These are phyloP conservation scores for Dendrocalamus sinicus DNA, from an alignment of 176 grass and related monocot species.

Conservation along the genomic window DNA sequence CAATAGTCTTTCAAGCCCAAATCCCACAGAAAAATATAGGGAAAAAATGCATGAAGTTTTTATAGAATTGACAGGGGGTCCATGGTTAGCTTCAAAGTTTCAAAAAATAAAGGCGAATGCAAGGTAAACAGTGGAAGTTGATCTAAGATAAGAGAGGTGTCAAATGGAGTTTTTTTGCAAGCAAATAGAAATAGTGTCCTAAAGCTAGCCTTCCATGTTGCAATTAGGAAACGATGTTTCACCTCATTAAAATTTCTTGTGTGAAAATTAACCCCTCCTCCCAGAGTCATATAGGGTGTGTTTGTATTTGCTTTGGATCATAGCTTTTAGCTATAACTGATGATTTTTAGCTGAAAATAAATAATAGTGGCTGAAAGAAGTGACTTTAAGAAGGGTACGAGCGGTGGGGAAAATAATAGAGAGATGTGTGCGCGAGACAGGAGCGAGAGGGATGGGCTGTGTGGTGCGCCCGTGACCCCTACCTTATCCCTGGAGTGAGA, in stretches of 20 bases:
- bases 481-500: too few species aligned
- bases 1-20: slow-evolving; percentile 20
- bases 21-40: background rate
- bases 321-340: too few species aligned
- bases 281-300: background rate
- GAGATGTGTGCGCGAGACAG: too few species aligned
- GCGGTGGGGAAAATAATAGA: too few species aligned
- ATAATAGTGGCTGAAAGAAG: too few species aligned
- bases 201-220: slow-evolving; percentile 16
- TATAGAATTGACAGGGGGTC: background rate
- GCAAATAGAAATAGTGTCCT: slow-evolving; percentile 22
- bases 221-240: slow-evolving; percentile 35
- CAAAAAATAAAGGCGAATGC: slow-evolving; percentile 37
- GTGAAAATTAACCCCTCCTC: background rate
- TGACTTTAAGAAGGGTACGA: too few species aligned
- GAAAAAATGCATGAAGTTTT: background rate
- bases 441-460: too few species aligned
- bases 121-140: slow-evolving; percentile 28
- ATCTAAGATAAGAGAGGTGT: slow-evolving; percentile 30
- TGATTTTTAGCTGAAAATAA: too few species aligned
- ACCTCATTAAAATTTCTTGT: slow-evolving; percentile 6
- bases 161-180: slow-evolving; percentile 20
- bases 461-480: too few species aligned
- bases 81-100: slow-evolving; percentile 54
- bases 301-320: too few species aligned